Evolutionary conservation across 257 asterid genomes (phyloP).

Genomic region (Plectranthus barbatus): DNA sequence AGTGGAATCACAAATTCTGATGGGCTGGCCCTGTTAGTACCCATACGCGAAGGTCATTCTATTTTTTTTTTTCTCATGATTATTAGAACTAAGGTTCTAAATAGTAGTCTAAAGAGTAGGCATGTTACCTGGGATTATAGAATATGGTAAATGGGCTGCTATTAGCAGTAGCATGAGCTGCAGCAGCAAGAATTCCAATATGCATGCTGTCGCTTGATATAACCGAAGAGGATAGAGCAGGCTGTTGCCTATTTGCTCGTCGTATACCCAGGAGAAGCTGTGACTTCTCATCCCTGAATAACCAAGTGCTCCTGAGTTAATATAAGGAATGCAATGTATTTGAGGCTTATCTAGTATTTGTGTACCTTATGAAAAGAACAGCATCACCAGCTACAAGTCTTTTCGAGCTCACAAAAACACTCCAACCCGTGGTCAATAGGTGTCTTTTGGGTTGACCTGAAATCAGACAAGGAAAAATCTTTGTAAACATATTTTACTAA

Average conservation of each 20-base stretch:
- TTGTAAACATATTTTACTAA: constrained; percentile 1
- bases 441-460: constrained; percentile 97
- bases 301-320: constrained; percentile 6
- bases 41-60: not conserved
- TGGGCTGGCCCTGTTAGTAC: constrained; percentile 75
- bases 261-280: constrained; percentile 78
- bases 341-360: not conserved
- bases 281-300: constrained; percentile 79
- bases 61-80: not conserved
- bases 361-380: constrained; percentile 83
- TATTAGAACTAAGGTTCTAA: not conserved
- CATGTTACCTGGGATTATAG: constrained; percentile 76
- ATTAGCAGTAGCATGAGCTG: constrained; percentile 97
- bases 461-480: constrained; percentile 4
- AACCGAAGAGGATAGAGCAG: constrained; percentile 87
- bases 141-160: constrained; percentile 85
- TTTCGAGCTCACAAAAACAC: constrained; percentile 90
- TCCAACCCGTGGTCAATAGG: constrained; percentile 96
- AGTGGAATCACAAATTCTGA: constrained; percentile 89
- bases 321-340: not conserved
- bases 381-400: constrained; percentile 90
- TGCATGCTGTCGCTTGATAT: constrained; percentile 97
- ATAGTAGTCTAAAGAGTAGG: not conserved
- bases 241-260: constrained; percentile 76
- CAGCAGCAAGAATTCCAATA: constrained; percentile 96